Evolutionary conservation across 192 early-diverging fungal species (phyloP).

Genomic region (Coemansia sp.): DNA sequence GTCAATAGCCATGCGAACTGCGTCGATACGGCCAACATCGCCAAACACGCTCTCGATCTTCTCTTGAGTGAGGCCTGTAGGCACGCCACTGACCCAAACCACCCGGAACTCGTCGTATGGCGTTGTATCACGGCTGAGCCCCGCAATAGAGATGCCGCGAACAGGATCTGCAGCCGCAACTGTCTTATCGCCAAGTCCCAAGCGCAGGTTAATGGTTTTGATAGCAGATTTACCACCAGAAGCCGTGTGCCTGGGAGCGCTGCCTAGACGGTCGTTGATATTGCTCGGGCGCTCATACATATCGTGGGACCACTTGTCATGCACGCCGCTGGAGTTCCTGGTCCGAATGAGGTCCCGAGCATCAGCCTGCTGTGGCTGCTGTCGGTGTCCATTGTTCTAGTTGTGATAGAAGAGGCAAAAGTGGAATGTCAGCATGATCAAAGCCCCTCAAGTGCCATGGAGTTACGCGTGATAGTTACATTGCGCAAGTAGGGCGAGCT

Average conservation of each 20-base stretch:
- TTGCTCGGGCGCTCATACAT: constrained; percentile 15
- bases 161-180: neutral
- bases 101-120: constrained; percentile 35
- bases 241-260: neutral
- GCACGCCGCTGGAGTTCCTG: neutral
- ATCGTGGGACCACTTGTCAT: constrained; percentile 32
- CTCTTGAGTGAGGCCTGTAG: constrained; percentile 29
- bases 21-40: constrained; percentile 37
- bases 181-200: neutral
- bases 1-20: constrained; percentile 44
- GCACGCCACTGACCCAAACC: constrained; percentile 31
- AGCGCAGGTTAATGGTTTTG: neutral
- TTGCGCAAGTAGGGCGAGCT: constrained; percentile 29
- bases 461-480: constrained; percentile 4
- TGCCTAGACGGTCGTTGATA: constrained; percentile 41
- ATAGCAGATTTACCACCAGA: neutral
- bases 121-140: constrained; percentile 25
- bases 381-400: neutral
- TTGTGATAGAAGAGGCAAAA: neutral
- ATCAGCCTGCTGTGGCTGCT: neutral
- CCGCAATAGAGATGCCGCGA: constrained; percentile 32
- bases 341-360: neutral
- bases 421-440: neutral
- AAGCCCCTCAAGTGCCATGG: neutral
- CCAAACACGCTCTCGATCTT: constrained; percentile 38